Base-by-base conservation (phyloP, 805 yeast genomes). In the Nakazawaea wickerhamii region DNA sequence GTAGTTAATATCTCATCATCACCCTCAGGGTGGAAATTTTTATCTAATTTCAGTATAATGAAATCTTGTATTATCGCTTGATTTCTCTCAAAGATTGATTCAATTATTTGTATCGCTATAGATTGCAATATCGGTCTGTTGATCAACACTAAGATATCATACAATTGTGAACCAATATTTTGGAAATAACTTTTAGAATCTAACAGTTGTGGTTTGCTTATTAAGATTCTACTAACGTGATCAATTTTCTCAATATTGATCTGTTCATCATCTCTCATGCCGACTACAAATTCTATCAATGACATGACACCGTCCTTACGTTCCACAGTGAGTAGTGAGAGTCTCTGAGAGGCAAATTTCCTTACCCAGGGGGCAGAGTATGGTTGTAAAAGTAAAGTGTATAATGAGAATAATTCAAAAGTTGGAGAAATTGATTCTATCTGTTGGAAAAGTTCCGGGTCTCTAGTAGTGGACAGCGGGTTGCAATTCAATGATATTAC, bases 231-330 rank as follows among this genome's bases (percentile, higher is more conserved):
- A n/a, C 84, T 76, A 1, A 86, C 84, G 44, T 80, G 75, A 21
- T 77, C 78, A 37, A 86, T 67, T 49, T 79, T 83, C 25, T 76
- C 78, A n/a, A 79, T 60, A 48, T 79, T 80, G 11, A 88, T 60
- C 10, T 77, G 79, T 43, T 83, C 91, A 41, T 71, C 69, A 32
- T 87, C 95, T 44, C 96, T 67, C 20, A 85, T 65, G 0, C 95
- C 95, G 11, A 84, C 65, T 0, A 85, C 68, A 48, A 85, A 78
- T 58, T 91, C 97, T 22, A 89, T 69, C 38, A 91, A 60, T 2
- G 89, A 71, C 22, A 75, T 61, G 2, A 93, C 77, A 0, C 98
- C 97, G 1, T 60, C 58, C 2, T 71, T 59, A 19, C 95, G 70
- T 33, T 69, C 59, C 17, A 76, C 56, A 1, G 84, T 83, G 21